Evolutionary conservation across 2,329 filamentous ascomycete species (phyloP).

Genomic region (Claviceps sp.): DNA sequence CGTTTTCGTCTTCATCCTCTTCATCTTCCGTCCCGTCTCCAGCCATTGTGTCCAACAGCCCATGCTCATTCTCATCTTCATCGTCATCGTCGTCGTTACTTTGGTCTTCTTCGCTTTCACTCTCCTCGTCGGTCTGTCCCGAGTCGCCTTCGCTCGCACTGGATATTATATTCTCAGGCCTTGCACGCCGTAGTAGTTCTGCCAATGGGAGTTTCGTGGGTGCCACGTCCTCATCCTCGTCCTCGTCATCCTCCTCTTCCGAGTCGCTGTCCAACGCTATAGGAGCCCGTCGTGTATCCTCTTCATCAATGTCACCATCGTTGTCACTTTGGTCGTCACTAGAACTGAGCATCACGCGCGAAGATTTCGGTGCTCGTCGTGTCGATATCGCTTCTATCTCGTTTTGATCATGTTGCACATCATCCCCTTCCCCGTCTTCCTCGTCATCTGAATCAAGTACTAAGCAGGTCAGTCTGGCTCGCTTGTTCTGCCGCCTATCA

Average conservation of each 20-base stretch:
- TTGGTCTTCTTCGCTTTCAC: conserved; percentile 11
- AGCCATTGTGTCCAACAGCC: conserved; percentile 20
- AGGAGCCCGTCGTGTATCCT: conserved; percentile 1
- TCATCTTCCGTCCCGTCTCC: conserved; percentile 18
- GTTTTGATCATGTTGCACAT: background rate
- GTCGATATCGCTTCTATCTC: background rate
- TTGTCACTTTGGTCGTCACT: conserved; percentile 4
- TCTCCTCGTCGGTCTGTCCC: conserved; percentile 9
- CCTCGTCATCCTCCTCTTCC: conserved; percentile 6
- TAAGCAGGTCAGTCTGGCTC: background rate
- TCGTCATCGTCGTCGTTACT: conserved; percentile 10
- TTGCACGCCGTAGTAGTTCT: conserved; percentile 11
- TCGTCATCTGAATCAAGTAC: conserved; percentile 4
- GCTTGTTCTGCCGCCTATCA: background rate
- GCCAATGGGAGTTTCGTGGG: conserved; percentile 11
- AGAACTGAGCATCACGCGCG: background rate
- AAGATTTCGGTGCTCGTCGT: background rate
- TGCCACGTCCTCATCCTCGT: conserved; percentile 7
- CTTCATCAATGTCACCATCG: background rate
- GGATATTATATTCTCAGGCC: conserved; percentile 9
- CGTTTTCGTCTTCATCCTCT: conserved; percentile 11
- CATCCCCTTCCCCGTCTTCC: background rate
- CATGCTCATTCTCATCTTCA: conserved; percentile 10
- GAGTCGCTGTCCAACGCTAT: conserved; percentile 4
- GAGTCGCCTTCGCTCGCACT: conserved; percentile 9